Evolutionary conservation across 2,329 filamentous ascomycete genomes (phyloP).

Genomic region (Blumeriella jaapii): DNA sequence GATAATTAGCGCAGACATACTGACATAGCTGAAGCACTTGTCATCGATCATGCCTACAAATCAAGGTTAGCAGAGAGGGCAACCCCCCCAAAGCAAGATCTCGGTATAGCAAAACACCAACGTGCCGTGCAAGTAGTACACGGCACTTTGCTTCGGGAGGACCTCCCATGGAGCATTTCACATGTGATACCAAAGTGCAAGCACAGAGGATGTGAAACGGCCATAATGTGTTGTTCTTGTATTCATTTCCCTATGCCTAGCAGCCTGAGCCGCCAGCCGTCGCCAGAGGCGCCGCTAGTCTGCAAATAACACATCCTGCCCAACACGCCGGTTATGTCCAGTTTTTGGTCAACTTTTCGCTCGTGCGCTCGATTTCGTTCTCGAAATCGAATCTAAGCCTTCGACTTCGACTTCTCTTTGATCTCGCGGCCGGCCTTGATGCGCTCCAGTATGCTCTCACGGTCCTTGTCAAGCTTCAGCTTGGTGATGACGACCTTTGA

Average conservation of each 20-base stretch:
- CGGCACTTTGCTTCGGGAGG: conserved; percentile 46
- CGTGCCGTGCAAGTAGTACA: conserved; percentile 8
- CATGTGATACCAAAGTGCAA: conserved; percentile 32
- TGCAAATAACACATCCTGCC: conserved; percentile 16
- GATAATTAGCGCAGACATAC: conserved; percentile 64
- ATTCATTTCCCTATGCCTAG: conserved; percentile 25
- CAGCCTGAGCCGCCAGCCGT: conserved; percentile 15
- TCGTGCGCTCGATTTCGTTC: background rate
- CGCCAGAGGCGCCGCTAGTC: conserved; percentile 10
- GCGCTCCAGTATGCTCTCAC: conserved; percentile 77
- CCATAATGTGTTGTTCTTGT: conserved; percentile 38
- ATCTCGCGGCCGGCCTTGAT: conserved; percentile 72
- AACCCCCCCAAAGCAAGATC: conserved; percentile 23
- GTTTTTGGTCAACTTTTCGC: background rate
- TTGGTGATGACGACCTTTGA: conserved; percentile 98
- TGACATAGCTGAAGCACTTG: conserved; percentile 4
- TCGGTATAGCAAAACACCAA: conserved; percentile 23
- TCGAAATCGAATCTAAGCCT: conserved; percentile 16
- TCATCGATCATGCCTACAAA: background rate
- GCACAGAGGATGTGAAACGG: conserved; percentile 51
- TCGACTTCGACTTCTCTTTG: conserved; percentile 44
- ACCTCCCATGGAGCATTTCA: conserved; percentile 69
- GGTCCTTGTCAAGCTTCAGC: conserved; percentile 96
- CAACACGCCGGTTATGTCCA: conserved; percentile 17
- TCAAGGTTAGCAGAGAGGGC: conserved; percentile 22